These are phyloP conservation scores for Colletotrichum camelliae DNA, from an alignment of 2,329 filamentous ascomycete species.

Conservation along the genomic window DNA sequence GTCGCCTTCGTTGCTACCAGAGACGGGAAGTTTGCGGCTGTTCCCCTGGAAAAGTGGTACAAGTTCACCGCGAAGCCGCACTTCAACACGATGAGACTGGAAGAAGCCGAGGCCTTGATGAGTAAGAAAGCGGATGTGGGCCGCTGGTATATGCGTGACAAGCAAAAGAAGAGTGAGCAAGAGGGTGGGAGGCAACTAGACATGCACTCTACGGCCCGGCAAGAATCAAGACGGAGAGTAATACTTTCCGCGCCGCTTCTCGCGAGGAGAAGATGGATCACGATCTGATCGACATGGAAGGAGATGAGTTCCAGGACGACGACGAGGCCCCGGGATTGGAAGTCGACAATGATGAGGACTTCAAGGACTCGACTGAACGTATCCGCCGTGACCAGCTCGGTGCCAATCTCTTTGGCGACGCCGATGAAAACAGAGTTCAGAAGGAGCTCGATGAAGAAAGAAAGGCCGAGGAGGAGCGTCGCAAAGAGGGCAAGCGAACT, in stretches of 20 bases:
- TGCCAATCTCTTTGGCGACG: constrained; percentile 81
- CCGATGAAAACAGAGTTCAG: constrained; percentile 74
- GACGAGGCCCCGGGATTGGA: constrained; percentile 81
- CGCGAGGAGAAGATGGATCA: constrained; percentile 73
- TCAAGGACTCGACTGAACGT: constrained; percentile 72
- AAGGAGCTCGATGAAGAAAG: constrained; percentile 74
- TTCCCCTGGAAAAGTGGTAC: constrained; percentile 96
- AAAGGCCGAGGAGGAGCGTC: constrained; percentile 72
- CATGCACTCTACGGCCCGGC: constrained; percentile 56
- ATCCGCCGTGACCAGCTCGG: constrained; percentile 84
- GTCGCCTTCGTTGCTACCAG: constrained; percentile 76
- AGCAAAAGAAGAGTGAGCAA: constrained; percentile 61
- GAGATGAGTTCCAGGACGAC: constrained; percentile 84
- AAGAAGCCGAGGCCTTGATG: constrained; percentile 86
- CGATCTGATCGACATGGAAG: constrained; percentile 70
- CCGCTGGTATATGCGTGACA: constrained; percentile 79
- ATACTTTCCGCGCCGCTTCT: constrained; percentile 65
- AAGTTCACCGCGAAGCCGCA: constrained; percentile 81
- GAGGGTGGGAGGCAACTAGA: constrained; percentile 65
- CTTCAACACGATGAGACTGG: constrained; percentile 78
- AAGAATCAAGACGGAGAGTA: constrained; percentile 72
- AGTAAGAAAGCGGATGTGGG: constrained; percentile 77
- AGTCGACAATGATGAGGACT: constrained; percentile 80
- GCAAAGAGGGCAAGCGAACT: constrained; percentile 75
- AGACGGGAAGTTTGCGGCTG: constrained; percentile 76